Evolutionary conservation across 805 yeast species (phyloP).

Genomic region (Yamadazyma takamatsuzukensis): DNA sequence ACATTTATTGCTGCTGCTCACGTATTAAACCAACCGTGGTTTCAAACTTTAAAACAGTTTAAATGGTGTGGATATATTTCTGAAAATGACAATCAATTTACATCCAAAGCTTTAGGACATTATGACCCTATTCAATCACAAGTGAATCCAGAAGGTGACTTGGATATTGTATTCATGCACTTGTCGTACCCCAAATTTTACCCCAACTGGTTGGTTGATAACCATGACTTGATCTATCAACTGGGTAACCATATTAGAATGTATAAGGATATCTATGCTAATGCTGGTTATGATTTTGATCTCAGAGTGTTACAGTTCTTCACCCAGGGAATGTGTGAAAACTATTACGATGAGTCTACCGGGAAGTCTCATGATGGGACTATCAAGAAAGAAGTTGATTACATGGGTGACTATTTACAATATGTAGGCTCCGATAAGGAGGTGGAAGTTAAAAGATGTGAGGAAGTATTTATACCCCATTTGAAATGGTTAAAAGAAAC

Average conservation of each 20-base stretch:
- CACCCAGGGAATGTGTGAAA: slow-evolving; percentile 35
- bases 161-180: slow-evolving; percentile 47
- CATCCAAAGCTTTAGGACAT: slow-evolving; percentile 36
- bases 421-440: slow-evolving; percentile 24
- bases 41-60: slow-evolving; percentile 48
- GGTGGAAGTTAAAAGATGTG: slow-evolving; percentile 24
- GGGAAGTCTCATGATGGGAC: slow-evolving; percentile 27
- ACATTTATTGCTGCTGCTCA: slow-evolving; percentile 70
- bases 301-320: slow-evolving; percentile 35
- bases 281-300: slow-evolving; percentile 42
- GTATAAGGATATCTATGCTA: slow-evolving; percentile 32
- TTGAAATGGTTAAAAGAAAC: slow-evolving; percentile 41
- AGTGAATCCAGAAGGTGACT: slow-evolving; percentile 12
- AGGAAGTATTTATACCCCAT: slow-evolving; percentile 38
- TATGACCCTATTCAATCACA: slow-evolving; percentile 35
- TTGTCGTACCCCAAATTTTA: slow-evolving; percentile 53
- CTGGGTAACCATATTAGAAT: slow-evolving; percentile 36
- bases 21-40: slow-evolving; percentile 44
- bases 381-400: slow-evolving; percentile 19
- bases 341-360: slow-evolving; percentile 25
- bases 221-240: slow-evolving; percentile 33
- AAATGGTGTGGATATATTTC: slow-evolving; percentile 34
- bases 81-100: slow-evolving; percentile 22
- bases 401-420: slow-evolving; percentile 30
- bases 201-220: slow-evolving; percentile 30